Base-by-base conservation (phyloP, 2,329 filamentous ascomycete genomes). In the Pseudogymnoascus sp. region DNA sequence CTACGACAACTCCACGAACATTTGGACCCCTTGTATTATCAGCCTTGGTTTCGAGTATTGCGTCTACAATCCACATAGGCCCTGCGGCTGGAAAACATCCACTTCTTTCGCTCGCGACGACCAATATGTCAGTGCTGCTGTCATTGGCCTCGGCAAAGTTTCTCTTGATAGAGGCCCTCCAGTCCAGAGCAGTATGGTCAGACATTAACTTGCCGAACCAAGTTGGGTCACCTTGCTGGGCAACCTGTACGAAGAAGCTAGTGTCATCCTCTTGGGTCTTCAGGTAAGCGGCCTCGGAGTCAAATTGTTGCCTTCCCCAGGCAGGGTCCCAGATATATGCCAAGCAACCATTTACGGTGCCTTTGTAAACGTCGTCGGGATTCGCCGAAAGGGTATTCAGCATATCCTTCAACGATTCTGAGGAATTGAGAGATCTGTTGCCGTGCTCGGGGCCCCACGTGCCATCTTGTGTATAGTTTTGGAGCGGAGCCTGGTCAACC, bases 171-270 rank as follows among this genome's bases (percentile, higher is more conserved):
- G 63, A 65, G 60, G 64, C 67, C 15, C 71, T 65, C 69, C 70
- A 72, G 64, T 73, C 71, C 10, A 70, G 55, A 2, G 64, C 44
- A 3, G 71, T 73, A 51, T 73, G 71, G 62, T 73, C 71, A 4
- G 69, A 69, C 71, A 73, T 73, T 21, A 73, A 59, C 41, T 67
- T 67, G 7, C 70, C 71, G 42, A 68, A 68, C 69, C 70, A 72
- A 10, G 62, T 65, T n/a, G 63, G 55, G 44, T 69, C 58, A 0
- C 70, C 69, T 35, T 71, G 70, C 64, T 72, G 65, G 2, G 71
- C 70, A 42, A 71, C 68, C 1, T 12, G 33, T 0, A 73, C 38
- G 60, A 73, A 73, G 60, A 72, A 73, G 0, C 27, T 48, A 36
- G 71, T 69, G 59, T 73, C 71, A 21, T 61, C 61, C 13, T 61